Evolutionary conservation across 176 grass and related monocot species (phyloP), one percentile per base, ranked within the genome.

Genomic region (Musa troglodytarum): DNA sequence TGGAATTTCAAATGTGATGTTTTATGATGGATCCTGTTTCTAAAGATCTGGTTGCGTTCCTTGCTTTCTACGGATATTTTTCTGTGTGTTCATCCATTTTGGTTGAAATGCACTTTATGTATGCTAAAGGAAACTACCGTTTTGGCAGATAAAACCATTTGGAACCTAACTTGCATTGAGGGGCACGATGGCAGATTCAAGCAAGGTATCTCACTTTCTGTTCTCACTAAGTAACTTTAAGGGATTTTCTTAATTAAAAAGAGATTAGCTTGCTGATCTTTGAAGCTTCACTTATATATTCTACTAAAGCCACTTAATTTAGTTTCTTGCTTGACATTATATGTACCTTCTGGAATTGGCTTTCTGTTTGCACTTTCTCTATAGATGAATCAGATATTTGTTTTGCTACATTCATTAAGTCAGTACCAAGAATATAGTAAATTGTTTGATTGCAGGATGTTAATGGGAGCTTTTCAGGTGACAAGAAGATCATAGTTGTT

Each of bases 401-500:
- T 7, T 70, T 9, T 12, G 10, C 4, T 17, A 68, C 6, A 17
- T 49, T 29, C 1, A 1, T 50, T 20, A 70, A 11, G 34, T 51
- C 19, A 11, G 34, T 10, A 49, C 23, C 29, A 51, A 20, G 49
- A 21, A 51, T 51, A 52, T 70, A n/a, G 16, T 70, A 52, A 19
- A 70, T n/a, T 70, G 16, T 55, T 25, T 52, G 75, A 16, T 16
- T 65, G 57, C 58, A 77, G 75, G 61, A 77, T 53, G 49, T 17
- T 53, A 8, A 64, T 65, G 10, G 59, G 75, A 77, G 49, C 20
- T 77, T 77, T 24, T 43, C 49, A 25, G 75, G 58, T 10, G 11
- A 77, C n/a, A 64, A 65, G 75, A 65, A 77, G 49, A 65, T 77
- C 28, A 52, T 20, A 53, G 61, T 77, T 16, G 58, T 77, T 61